phyloP scores from a whole-genome alignment of 305 asterid species.

The Fraxinus sp. region DNA sequence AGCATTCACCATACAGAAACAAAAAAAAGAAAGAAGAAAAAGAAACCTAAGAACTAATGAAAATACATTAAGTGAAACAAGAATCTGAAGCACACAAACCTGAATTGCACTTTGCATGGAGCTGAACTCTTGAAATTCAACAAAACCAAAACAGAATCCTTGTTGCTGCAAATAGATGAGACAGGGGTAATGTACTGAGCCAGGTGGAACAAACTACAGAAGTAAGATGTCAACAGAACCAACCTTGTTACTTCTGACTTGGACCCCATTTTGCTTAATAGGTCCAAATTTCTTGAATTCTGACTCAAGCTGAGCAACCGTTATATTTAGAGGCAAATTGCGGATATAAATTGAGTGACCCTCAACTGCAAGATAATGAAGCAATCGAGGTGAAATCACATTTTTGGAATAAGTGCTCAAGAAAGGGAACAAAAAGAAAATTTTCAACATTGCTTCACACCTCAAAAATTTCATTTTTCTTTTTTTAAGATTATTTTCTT shows the following conservation, averaged over 20 bases:
- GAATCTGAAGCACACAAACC: conserved; percentile 42
- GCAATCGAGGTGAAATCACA: conserved; percentile 18
- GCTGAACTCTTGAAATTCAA: conserved; percentile 66
- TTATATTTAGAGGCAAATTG: conserved; percentile 67
- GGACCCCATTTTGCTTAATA: conserved; percentile 73
- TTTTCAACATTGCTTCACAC: conserved; percentile 17
- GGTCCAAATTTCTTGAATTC: conserved; percentile 75
- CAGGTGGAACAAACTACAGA: conserved; percentile 11
- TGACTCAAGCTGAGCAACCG: conserved; percentile 68
- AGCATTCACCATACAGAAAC: neutral
- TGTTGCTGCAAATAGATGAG: conserved; percentile 53
- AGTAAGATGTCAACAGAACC: conserved; percentile 12
- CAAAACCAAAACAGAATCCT: conserved; percentile 85
- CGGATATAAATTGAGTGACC: conserved; percentile 80
- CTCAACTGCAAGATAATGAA: conserved; percentile 45
- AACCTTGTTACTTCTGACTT: conserved; percentile 86
- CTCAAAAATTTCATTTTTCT: neutral
- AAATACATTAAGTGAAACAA: neutral
- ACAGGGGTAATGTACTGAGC: conserved; percentile 17
- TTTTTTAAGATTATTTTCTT: neutral
- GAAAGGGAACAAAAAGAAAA: conserved; percentile 11
- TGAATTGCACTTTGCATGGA: conserved; percentile 81
- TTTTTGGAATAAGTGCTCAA: neutral
- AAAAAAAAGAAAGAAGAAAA: neutral
- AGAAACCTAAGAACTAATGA: conserved; percentile 7